Evolutionary conservation across 345 rosid genomes (phyloP), one percentile per base, ranked within the genome.

Genomic region (Eucalyptus shirleyi): DNA sequence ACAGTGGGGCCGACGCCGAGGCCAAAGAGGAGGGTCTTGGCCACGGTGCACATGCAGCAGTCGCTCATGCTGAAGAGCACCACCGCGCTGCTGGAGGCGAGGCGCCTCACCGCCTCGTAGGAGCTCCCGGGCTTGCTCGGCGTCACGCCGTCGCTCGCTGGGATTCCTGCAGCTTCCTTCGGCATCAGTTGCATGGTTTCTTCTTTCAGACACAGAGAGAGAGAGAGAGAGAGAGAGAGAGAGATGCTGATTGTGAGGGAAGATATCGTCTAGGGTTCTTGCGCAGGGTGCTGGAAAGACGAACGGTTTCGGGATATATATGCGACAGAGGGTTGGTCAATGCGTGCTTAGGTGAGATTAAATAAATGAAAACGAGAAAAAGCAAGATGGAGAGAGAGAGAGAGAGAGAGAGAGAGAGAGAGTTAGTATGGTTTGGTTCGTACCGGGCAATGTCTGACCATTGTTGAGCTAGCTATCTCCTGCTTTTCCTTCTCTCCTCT

Each of bases 41-140:
- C 95, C 87, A 96, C 98, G 12, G 98, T 97, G 93, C 99, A 96
- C 99, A 98, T 96, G 94, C 99, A 96, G 89, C 99, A 98, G 2
- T 96, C 95, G 87, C 97, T 96, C 90, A 93, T 86, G 90, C 98
- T 95, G 94, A 98, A 97, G 85, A 98, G 90, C 65, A 98, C 99
- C 91, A 96, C 97, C 6, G 99, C 96, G 62, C 94, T 97, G 87
- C 94, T 93, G 4, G 95, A 88, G 2, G 95, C 99, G 86, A 97
- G 89, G 88, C 89, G 90, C 89, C 94, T 90, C 89, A 96, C 96
- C 40, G 89, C 89, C 91, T 94, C 95, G 88, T 93, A 95, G 14
- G 95, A 89, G 50, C 59, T 91, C 34, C 89, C 93, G 6, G 87
- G 88, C 67, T 89, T 87, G 90, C n/a, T 50, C n/a, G 49, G 50